Conservation (phyloP, 106 monocot genomes). For the Dendrobium chrysotoxum region DNA sequence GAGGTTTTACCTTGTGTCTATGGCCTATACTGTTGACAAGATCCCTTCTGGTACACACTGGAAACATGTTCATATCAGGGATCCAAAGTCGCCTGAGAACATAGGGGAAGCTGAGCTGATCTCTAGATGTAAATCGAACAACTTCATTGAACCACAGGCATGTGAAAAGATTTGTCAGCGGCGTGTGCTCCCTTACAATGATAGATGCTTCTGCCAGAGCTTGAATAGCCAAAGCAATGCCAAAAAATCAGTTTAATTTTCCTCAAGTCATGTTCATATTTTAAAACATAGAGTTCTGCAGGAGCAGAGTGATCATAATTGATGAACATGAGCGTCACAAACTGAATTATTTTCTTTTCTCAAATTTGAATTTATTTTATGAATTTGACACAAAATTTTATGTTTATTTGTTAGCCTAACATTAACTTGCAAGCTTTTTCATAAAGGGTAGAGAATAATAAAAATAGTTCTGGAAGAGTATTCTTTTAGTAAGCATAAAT, state of each 20-base stretch:
- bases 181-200: constrained; percentile 73
- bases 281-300: too few species aligned
- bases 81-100: constrained; percentile 58
- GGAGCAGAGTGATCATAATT: too few species aligned
- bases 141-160: constrained; percentile 97
- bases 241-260: background rate
- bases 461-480: too few species aligned
- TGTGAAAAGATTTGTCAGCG: constrained; percentile 62
- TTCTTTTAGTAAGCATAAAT: too few species aligned
- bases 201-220: constrained; percentile 87
- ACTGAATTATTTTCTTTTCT: too few species aligned
- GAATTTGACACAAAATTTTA: too few species aligned
- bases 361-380: too few species aligned
- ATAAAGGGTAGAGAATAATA: too few species aligned
- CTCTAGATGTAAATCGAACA: constrained; percentile 82
- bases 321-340: too few species aligned
- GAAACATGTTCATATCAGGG: constrained; percentile 63
- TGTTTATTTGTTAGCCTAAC: too few species aligned
- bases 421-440: too few species aligned
- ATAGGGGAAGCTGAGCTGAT: constrained; percentile 94
- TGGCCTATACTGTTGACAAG: constrained; percentile 97
- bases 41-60: constrained; percentile 82
- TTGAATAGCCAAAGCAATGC: constrained; percentile 15
- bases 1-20: constrained; percentile 75
- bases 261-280: too few species aligned